phyloP scores from a whole-genome alignment of 371 early-diverging fungal genomes.

The Actinomortierella wolfii region DNA sequence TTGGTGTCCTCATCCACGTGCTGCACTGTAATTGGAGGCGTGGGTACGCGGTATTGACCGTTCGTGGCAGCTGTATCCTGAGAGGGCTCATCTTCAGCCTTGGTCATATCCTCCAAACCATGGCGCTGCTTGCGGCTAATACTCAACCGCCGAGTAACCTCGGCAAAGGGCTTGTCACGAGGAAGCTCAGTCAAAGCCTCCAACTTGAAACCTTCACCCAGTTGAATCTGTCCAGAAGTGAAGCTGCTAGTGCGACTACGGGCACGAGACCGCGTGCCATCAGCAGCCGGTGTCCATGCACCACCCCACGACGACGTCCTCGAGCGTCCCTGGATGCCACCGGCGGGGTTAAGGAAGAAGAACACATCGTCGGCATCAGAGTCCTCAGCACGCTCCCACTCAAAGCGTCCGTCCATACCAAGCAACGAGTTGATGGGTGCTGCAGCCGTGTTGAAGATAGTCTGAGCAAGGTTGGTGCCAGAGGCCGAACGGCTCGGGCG shows the following conservation, averaged over 20 bases:
- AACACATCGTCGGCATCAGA: slow-evolving; percentile 55
- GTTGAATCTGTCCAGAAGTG: slow-evolving; percentile 39
- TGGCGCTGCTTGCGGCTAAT: slow-evolving; percentile 24
- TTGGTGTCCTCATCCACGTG: slow-evolving; percentile 22
- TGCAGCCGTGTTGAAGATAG: slow-evolving; percentile 35
- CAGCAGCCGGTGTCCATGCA: slow-evolving; percentile 26
- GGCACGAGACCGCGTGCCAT: slow-evolving; percentile 29
- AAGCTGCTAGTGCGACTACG: slow-evolving; percentile 51
- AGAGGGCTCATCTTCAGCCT: not conserved
- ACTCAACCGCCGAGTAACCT: slow-evolving; percentile 34
- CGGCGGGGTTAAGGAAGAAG: slow-evolving; percentile 53
- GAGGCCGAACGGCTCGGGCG: slow-evolving; percentile 37
- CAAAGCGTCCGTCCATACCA: slow-evolving; percentile 67
- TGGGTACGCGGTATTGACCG: slow-evolving; percentile 9
- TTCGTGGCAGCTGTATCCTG: not conserved
- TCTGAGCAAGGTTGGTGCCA: slow-evolving; percentile 40
- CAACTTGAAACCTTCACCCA: slow-evolving; percentile 51
- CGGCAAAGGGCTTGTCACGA: slow-evolving; percentile 42
- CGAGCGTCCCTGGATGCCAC: slow-evolving; percentile 34
- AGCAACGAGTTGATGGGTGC: slow-evolving; percentile 44
- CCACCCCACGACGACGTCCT: slow-evolving; percentile 26
- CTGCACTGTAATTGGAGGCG: slow-evolving; percentile 40
- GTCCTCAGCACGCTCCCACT: slow-evolving; percentile 54
- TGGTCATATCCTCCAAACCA: slow-evolving; percentile 7
- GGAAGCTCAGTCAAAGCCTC: slow-evolving; percentile 58